phyloP scores from a whole-genome alignment of 2,329 filamentous ascomycete genomes.

The Macrophomina pseudophaseolina region DNA sequence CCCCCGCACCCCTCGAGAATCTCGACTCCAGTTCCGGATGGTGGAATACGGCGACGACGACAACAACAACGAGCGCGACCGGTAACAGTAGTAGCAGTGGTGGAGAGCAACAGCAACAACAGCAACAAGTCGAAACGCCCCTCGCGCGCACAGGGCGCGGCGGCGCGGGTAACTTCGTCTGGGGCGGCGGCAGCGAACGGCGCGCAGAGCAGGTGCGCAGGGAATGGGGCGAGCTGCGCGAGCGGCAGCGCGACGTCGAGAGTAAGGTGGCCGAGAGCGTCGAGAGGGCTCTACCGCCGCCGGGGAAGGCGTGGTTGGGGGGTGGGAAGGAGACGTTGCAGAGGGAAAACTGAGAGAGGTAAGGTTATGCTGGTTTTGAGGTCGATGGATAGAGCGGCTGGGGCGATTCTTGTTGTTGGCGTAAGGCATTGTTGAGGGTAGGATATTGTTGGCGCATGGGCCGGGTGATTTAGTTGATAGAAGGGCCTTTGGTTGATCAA shows the following conservation, averaged over 20 bases:
- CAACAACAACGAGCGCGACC: too few relatives aligned
- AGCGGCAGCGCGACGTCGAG: slow-evolving; percentile 36
- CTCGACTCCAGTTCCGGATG: slow-evolving; percentile 15
- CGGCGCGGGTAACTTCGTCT: slow-evolving; percentile 55
- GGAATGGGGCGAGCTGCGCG: slow-evolving; percentile 35
- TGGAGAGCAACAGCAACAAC: slow-evolving; percentile 22
- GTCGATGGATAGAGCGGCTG: too few relatives aligned
- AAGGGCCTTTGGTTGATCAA: too few relatives aligned
- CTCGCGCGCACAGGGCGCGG: slow-evolving; percentile 47
- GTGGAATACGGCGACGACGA: slow-evolving; percentile 13
- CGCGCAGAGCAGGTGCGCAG: slow-evolving; percentile 6
- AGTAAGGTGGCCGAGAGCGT: slow-evolving; percentile 48
- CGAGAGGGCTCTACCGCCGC: slow-evolving; percentile 46
- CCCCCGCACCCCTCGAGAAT: slow-evolving; percentile 26
- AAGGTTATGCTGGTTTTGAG: neutral
- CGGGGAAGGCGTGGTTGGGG: slow-evolving; percentile 39
- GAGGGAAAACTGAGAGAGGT: too few relatives aligned
- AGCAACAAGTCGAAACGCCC: slow-evolving; percentile 40
- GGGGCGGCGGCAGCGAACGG: slow-evolving; percentile 30
- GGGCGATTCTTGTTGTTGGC: too few relatives aligned
- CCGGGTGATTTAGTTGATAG: too few relatives aligned
- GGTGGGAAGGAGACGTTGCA: neutral
- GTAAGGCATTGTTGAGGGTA: too few relatives aligned
- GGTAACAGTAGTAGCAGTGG: too few relatives aligned
- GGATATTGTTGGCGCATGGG: too few relatives aligned